These are phyloP conservation scores for Barnettozyma botsteinii DNA, from an alignment of 805 yeast species.

Conservation along the genomic window DNA sequence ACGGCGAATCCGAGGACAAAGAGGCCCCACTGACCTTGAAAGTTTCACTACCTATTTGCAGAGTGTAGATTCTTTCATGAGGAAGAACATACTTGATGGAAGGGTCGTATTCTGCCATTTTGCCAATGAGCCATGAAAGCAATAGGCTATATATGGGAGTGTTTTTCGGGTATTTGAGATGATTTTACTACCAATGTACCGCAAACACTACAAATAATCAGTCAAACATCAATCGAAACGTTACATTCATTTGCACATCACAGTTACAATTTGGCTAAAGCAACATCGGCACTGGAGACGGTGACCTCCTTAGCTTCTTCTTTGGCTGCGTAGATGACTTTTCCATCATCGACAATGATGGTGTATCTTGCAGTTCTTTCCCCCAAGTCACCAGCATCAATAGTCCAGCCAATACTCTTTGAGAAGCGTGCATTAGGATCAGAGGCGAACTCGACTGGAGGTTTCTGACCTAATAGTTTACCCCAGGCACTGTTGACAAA, in stretches of 20 bases:
- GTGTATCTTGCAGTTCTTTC: slow-evolving; percentile 69
- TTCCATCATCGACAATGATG: slow-evolving; percentile 55
- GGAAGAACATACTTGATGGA: slow-evolving; percentile 52
- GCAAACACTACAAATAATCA: background rate
- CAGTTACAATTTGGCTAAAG: slow-evolving; percentile 22
- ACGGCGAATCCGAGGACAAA: slow-evolving; percentile 79
- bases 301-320: slow-evolving; percentile 25
- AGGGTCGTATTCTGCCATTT: slow-evolving; percentile 27
- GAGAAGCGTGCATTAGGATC: slow-evolving; percentile 63
- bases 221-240: background rate
- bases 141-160: too few relatives aligned
- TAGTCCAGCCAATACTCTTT: slow-evolving; percentile 49
- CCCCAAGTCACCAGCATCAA: slow-evolving; percentile 50
- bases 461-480: slow-evolving; percentile 30
- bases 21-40: slow-evolving; percentile 80
- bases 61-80: slow-evolving; percentile 59
- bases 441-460: slow-evolving; percentile 45
- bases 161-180: too few relatives aligned
- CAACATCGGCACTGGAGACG: slow-evolving; percentile 26
- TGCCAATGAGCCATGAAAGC: too few relatives aligned
- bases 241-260: background rate
- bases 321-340: slow-evolving; percentile 40
- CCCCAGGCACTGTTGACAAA: slow-evolving; percentile 71
- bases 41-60: slow-evolving; percentile 61
- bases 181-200: too few relatives aligned